Percentiles rank a stretch among this genome's conserved stretches.
Evolutionary conservation across 2,329 filamentous ascomycete genomes (phyloP).

Genomic region (Aphanoascus verrucosus): DNA sequence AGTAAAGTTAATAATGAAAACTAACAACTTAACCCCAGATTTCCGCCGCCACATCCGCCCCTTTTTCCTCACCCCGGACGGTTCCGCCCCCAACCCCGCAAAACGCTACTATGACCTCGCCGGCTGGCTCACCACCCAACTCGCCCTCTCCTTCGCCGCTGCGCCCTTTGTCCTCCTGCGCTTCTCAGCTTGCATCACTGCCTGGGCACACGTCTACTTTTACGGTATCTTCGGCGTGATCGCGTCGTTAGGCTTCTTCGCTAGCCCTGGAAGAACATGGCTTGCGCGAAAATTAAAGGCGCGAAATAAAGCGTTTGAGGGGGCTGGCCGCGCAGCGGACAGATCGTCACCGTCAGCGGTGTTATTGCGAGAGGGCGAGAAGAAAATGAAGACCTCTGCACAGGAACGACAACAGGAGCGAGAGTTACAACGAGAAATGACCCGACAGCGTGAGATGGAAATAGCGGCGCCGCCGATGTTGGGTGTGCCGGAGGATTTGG

Average conservation of each 20-base stretch:
- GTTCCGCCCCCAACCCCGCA: conserved; percentile 53
- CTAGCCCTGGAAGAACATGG: conserved; percentile 59
- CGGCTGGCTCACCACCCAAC: conserved; percentile 65
- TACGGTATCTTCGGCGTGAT: conserved; percentile 63
- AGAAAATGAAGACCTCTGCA: conserved; percentile 14
- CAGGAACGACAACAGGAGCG: conserved; percentile 13
- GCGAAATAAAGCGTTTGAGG: conserved; percentile 29
- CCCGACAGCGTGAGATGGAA: conserved; percentile 49
- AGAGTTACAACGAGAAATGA: conserved; percentile 46
- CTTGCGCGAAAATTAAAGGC: conserved; percentile 51
- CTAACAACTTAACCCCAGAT: conserved; percentile 43
- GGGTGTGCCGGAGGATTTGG: conserved; percentile 67
- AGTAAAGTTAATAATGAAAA: no score
- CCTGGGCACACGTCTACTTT: conserved; percentile 83
- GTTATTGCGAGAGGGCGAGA: background rate
- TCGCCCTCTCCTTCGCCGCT: conserved; percentile 71
- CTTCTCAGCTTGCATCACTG: conserved; percentile 57
- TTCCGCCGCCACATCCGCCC: conserved; percentile 81
- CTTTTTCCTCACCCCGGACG: conserved; percentile 77
- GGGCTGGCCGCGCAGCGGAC: conserved; percentile 9
- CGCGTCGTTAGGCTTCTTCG: conserved; percentile 61
- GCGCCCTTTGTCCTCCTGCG: conserved; percentile 76
- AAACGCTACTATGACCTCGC: conserved; percentile 82
- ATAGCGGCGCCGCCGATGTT: conserved; percentile 48
- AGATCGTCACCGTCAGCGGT: background rate